These are phyloP conservation scores for Aspergillus ostianus DNA, from an alignment of 495 filamentous ascomycete genomes.

Conservation along the genomic window DNA sequence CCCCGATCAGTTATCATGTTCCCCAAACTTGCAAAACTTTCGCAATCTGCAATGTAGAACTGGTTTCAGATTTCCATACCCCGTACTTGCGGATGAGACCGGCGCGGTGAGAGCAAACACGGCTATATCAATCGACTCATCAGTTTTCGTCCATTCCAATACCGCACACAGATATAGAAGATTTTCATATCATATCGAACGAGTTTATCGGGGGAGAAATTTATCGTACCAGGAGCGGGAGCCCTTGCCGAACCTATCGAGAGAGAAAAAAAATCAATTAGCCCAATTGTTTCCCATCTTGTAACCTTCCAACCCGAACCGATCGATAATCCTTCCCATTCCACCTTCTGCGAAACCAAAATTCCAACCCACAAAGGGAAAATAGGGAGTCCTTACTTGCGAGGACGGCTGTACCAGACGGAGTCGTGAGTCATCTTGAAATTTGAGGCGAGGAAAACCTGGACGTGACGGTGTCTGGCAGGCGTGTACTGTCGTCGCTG, in stretches of 20 bases:
- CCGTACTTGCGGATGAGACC: slow-evolving; percentile 99
- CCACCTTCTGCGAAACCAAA: background rate
- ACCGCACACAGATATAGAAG: background rate
- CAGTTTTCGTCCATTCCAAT: slow-evolving; percentile 14
- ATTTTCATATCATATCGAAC: slow-evolving; percentile 8
- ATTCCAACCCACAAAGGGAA: slow-evolving; percentile 1
- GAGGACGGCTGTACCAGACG: slow-evolving; percentile 98
- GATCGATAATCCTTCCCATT: background rate
- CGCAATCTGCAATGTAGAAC: background rate
- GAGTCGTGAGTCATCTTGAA: slow-evolving; percentile 96
- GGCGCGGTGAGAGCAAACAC: slow-evolving; percentile 91
- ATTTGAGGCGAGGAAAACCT: slow-evolving; percentile 33
- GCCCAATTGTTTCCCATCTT: slow-evolving; percentile 1
- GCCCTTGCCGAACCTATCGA: slow-evolving; percentile 74
- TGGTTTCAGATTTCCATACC: slow-evolving; percentile 54
- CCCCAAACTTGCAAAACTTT: slow-evolving; percentile 1
- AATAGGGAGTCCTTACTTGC: slow-evolving; percentile 58
- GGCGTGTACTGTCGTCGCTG: slow-evolving; percentile 38
- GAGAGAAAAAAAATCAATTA: slow-evolving; percentile 19
- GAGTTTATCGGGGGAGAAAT: slow-evolving; percentile 14
- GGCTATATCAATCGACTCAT: slow-evolving; percentile 56
- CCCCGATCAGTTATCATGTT: slow-evolving; percentile 14
- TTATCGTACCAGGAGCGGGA: slow-evolving; percentile 74
- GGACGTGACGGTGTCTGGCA: slow-evolving; percentile 40
- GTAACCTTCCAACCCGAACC: slow-evolving; percentile 2